Base-by-base conservation (phyloP, 345 rosid species). In the Eucalyptus pauciflora region DNA sequence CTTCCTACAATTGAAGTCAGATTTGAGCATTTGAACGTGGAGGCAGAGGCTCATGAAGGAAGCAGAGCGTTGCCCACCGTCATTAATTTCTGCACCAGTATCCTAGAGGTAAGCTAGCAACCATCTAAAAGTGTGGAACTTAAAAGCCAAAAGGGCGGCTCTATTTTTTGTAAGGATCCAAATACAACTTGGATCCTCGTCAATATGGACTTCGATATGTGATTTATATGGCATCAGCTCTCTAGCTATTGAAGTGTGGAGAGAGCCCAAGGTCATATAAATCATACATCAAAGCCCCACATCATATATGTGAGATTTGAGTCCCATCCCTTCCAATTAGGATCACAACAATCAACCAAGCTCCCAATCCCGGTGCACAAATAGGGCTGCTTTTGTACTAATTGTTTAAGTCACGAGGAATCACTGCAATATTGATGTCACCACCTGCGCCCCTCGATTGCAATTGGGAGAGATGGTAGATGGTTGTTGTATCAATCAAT, bases 51-150 rank as follows among this genome's bases (percentile, higher is more conserved):
- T 50, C 89, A 90, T 86, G 95, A 91, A 5, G 98, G 96, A 90
- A 91, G 95, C 89, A 94, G 94, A 90, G 97, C 98, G 13, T 91
- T 96, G 87, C 97, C 99, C 10, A 86, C 96, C 10, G 50, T 96
- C n/a, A 10, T 95, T 85, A 95, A 97, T 88, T 97, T 94, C 94
- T 54, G 50, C 50, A 24, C 88, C 27, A 90, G 89, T 58, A 89
- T 95, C 48, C 79, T 91, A 9, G 98, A 96, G 95, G 99, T 96
- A 92, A 90, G n/a, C 76, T 52, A 37, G 41, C 43, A 89, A 58
- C 31, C 60, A 43, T 29, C 49, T 52, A 58, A 31, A 22, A 25
- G 10, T 58, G 25, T 58, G 27, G 52, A 31, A 51, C 52, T 24
- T 24, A 48, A 50, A 10, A 71, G 46, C 83, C 45, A 18, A 18